Base-by-base conservation (phyloP, 495 filamentous ascomycete genomes). In the Pyrenula aspistea region DNA sequence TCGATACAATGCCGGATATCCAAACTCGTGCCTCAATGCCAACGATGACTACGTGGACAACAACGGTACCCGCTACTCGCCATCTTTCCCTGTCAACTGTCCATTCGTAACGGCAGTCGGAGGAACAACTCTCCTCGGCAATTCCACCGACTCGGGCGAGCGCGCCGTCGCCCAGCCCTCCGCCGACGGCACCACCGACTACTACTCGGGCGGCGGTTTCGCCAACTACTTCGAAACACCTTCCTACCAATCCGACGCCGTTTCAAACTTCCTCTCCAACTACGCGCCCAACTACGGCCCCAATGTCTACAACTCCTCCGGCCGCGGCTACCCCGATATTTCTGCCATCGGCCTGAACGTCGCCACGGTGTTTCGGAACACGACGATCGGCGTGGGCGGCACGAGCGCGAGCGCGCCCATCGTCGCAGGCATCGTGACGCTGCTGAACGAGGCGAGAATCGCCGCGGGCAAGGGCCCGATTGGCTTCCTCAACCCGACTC, bases 141-240 rank as follows among this genome's bases (percentile, higher is more conserved):
- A 71, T 47, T 60, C 56, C 11, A 62, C 72, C 49, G 65, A 61
- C n/a, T 61, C 61, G 24, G 65, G 70, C 52, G 68, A 78, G 60
- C 66, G 77, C 58, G 67, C 70, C 55, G 61, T 76, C 61, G 61
- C 72, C 31, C 31, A 42, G 31, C 31, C 31, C 31, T 8, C 8
- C 31, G 31, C 31, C 15, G 31, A 42, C 15, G 31, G 31, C 4
- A 42, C 31, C 55, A 60, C 65, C 25, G 61, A 78, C 56, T 75
- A 80, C 67, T 67, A 69, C 20, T 82, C 77, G 3, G 83, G 83
- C 22, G 83, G 85, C 36, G 84, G 84, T 12, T 88, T 88, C 68
- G 82, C 77, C 59, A 87, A 88, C 62, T 71, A 86, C 63, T 89
- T 83, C 67, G 63, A 69, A 20, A 65, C 73, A 10, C 83, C 85